Conservation (phyloP, 139 green algal species). For the Spirogloea muscicola region DNA sequence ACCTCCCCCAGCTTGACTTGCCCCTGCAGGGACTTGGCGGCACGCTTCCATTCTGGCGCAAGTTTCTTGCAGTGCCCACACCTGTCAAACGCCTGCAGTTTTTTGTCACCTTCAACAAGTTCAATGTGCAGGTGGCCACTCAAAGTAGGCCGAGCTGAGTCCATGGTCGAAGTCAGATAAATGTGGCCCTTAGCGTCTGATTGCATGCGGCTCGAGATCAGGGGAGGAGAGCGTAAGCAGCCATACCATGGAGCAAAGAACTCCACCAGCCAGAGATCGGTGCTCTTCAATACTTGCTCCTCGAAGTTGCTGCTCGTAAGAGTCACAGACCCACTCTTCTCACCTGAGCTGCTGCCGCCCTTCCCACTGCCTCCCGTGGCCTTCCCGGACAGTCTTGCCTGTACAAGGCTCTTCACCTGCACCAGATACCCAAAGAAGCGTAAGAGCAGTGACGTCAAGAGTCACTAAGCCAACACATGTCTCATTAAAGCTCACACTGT, state of each 20-base stretch:
- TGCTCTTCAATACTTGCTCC: constrained; percentile 59
- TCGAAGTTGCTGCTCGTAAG: constrained; percentile 74
- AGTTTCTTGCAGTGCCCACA: constrained; percentile 83
- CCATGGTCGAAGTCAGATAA: no score
- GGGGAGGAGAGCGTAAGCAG: no score
- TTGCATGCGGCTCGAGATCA: no score
- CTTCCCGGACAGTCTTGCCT: constrained; percentile 17
- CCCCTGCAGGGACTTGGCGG: constrained; percentile 60
- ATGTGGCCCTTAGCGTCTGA: no score
- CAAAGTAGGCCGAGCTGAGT: no score
- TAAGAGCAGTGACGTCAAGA: no score
- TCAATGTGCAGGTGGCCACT: no score
- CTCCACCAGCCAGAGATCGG: constrained; percentile 82
- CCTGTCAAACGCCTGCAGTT: no score
- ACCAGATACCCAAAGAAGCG: no score
- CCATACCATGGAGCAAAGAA: constrained; percentile 53
- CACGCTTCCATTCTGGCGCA: constrained; percentile 69
- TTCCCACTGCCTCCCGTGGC: constrained; percentile 19
- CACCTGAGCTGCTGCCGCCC: constrained; percentile 25
- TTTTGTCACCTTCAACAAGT: no score
- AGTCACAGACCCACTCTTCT: constrained; percentile 62
- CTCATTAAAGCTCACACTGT: no score
- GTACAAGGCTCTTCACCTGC: constrained; percentile 39
- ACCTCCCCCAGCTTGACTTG: constrained; percentile 81
- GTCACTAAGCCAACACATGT: no score